A percentile compares a stretch with the other conserved stretches of the same genome.
These are phyloP conservation scores for Datisca glomerata DNA, from an alignment of 306 rosid genomes.

Conservation along the genomic window DNA sequence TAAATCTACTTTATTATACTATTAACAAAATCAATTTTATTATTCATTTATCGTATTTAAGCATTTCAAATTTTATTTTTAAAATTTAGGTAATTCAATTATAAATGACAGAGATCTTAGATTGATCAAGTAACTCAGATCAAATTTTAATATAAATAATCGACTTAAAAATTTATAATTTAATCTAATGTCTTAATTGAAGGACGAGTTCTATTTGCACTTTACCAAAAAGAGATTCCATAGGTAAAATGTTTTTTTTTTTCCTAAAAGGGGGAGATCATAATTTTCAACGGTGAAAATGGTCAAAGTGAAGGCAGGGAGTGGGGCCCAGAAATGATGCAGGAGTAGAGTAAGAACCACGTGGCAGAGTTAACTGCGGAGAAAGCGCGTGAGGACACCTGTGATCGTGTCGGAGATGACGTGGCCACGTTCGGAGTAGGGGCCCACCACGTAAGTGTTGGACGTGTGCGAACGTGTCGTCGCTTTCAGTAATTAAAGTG, in stretches of 20 bases:
- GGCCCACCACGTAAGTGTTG: constrained; percentile 34
- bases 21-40: too few species aligned
- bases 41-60: too few species aligned
- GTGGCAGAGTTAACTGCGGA: constrained; percentile 9
- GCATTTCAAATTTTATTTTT: too few species aligned
- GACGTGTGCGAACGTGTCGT: constrained; percentile 29
- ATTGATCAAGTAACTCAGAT: not conserved
- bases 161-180: not conserved
- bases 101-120: too few species aligned
- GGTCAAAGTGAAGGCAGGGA: not conserved
- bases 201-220: too few species aligned
- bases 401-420: constrained; percentile 37
- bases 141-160: not conserved
- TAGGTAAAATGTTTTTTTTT: too few species aligned
- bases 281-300: not conserved
- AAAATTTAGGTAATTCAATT: too few species aligned
- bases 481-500: constrained; percentile 27
- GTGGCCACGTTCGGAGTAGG: constrained; percentile 52
- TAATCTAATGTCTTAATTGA: not conserved
- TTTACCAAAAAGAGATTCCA: too few species aligned
- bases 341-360: constrained; percentile 19
- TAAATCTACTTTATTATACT: too few species aligned
- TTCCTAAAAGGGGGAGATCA: constrained; percentile 4
- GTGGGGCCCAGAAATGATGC: constrained; percentile 10
- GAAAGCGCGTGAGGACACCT: constrained; percentile 53